phyloP scores from a whole-genome alignment of 106 monocot genomes.

The Acorus gramineus region DNA sequence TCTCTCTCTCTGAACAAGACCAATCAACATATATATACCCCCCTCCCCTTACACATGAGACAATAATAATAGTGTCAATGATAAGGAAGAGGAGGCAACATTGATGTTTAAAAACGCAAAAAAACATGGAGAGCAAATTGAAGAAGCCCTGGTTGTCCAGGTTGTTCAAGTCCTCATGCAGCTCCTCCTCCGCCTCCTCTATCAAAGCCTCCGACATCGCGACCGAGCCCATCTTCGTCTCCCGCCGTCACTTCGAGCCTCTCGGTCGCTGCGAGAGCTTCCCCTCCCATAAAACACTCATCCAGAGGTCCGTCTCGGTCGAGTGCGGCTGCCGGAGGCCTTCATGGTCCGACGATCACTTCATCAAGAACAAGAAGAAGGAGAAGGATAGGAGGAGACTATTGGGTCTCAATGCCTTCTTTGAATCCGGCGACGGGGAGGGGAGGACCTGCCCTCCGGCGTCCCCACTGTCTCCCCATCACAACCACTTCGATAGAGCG shows the following conservation, averaged over 20 bases:
- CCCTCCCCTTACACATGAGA: too few species aligned
- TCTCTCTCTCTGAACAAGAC: too few species aligned
- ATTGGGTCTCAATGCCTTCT: not conserved
- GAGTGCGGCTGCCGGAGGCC: conserved; percentile 13
- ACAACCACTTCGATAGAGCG: conserved; percentile 2
- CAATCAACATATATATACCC: too few species aligned
- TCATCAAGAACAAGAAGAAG: not conserved
- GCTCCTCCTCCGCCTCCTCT: conserved; percentile 7
- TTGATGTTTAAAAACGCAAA: too few species aligned
- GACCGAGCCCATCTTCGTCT: conserved; percentile 2
- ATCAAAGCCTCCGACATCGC: conserved; percentile 4
- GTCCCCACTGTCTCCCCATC: conserved; percentile 17
- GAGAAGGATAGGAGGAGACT: conserved; percentile 12
- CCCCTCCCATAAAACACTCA: not conserved
- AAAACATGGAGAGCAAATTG: conserved; percentile 8
- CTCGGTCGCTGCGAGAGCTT: too few species aligned
- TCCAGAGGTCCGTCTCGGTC: not conserved
- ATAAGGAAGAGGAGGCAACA: too few species aligned
- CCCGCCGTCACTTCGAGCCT: conserved; percentile 10
- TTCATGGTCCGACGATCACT: not conserved
- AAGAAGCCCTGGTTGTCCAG: conserved; percentile 14
- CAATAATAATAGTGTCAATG: too few species aligned
- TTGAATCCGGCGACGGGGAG: conserved; percentile 5
- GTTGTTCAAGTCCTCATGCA: conserved; percentile 18
- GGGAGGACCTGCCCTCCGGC: conserved; percentile 17